A percentile compares a stretch with the other conserved stretches of the same genome.
Conservation (phyloP, 148 eudicot genomes). For the Fagopyrum esculentum region DNA sequence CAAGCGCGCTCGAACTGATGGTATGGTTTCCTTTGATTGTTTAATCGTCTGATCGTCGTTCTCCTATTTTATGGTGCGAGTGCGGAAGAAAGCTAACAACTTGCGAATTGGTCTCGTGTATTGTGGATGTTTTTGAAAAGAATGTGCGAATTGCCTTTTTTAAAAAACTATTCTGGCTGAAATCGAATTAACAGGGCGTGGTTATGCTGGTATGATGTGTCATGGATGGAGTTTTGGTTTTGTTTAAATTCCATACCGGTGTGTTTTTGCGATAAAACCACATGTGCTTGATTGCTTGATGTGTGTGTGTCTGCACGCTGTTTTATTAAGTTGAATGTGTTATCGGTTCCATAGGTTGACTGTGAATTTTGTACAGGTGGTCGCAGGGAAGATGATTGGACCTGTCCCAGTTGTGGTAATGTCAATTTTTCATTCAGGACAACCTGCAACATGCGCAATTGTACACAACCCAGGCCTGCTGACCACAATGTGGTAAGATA, state of each 20-base stretch:
- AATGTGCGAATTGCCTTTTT: not conserved
- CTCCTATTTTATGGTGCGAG: not conserved
- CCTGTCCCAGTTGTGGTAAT: constrained; percentile 96
- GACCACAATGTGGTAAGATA: constrained; percentile 70
- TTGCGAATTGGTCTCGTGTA: not conserved
- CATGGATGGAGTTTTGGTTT: too few relatives aligned
- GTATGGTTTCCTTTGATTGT: constrained; percentile 23
- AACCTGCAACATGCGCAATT: constrained; percentile 95
- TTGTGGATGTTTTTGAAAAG: not conserved
- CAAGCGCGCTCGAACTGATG: constrained; percentile 91
- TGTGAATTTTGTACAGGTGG: constrained; percentile 40
- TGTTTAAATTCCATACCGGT: too few relatives aligned
- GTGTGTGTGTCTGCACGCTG: not conserved
- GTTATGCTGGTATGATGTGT: too few relatives aligned
- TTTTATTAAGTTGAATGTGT: not conserved
- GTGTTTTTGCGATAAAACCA: not conserved
- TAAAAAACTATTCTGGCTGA: not conserved
- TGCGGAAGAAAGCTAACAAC: not conserved
- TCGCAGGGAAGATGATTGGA: constrained; percentile 99
- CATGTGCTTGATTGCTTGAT: not conserved
- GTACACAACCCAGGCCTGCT: constrained; percentile 96
- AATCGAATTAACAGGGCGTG: too few relatives aligned
- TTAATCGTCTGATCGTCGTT: not conserved
- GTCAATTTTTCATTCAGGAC: constrained; percentile 95
- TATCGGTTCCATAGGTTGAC: not conserved